These are phyloP conservation scores for Acorus gramineus DNA, from an alignment of 106 monocot species.

Conservation along the genomic window DNA sequence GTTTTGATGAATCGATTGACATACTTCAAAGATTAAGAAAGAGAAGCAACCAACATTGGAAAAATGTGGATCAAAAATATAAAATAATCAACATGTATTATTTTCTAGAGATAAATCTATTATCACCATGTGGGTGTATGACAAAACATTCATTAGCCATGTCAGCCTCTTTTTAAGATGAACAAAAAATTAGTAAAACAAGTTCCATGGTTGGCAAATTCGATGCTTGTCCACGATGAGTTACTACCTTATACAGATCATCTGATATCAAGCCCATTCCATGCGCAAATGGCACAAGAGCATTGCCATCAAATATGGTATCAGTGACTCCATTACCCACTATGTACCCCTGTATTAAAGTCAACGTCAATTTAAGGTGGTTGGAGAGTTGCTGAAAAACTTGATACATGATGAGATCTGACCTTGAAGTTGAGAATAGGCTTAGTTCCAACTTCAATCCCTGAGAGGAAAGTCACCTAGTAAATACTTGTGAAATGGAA, in stretches of 20 bases:
- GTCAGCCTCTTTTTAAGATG: too few relatives aligned
- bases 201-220: not conserved
- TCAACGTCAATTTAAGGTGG: not conserved
- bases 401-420: not conserved
- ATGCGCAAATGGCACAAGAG: constrained; percentile 90
- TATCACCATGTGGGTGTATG: too few relatives aligned
- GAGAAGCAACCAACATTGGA: too few relatives aligned
- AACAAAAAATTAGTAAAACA: too few relatives aligned
- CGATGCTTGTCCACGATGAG: not conserved
- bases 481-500: not conserved
- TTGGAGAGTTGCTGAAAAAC: not conserved
- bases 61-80: too few relatives aligned
- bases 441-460: constrained; percentile 45
- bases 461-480: constrained; percentile 14
- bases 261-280: constrained; percentile 93
- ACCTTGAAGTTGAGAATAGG: constrained; percentile 91
- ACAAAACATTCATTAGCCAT: too few relatives aligned
- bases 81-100: too few relatives aligned
- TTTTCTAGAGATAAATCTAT: too few relatives aligned
- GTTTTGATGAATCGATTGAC: too few relatives aligned
- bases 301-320: constrained; percentile 67
- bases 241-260: constrained; percentile 53
- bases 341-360: constrained; percentile 61
- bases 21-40: too few relatives aligned
- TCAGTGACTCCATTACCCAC: constrained; percentile 84